Percentiles rank a stretch among this genome's conserved stretches.
Evolutionary conservation across 192 early-diverging fungal genomes (phyloP).

Genomic region (Linnemannia exigua): DNA sequence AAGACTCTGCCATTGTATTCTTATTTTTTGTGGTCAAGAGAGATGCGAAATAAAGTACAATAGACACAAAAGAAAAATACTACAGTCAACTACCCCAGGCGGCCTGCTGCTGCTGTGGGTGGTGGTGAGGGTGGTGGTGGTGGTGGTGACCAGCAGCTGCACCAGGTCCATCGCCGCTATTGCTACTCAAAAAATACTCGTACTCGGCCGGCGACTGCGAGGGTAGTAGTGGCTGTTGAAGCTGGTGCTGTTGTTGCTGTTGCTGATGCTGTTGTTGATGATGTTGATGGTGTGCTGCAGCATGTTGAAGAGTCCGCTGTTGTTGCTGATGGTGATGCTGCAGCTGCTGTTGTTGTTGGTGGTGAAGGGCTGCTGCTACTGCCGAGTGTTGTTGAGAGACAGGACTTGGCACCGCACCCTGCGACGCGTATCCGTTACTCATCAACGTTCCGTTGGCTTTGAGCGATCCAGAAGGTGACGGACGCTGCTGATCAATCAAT

Average conservation of each 20-base stretch:
- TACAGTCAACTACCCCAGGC: background rate
- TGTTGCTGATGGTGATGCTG: conserved; percentile 19
- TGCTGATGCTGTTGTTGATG: conserved; percentile 12
- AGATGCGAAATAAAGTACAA: background rate
- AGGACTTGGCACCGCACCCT: background rate
- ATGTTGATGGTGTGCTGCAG: background rate
- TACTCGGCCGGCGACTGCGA: conserved; percentile 29
- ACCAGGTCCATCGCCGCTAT: background rate
- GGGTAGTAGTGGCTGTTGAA: conserved; percentile 10
- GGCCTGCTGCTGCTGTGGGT: background rate
- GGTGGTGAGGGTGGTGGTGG: background rate
- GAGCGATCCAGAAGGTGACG: background rate
- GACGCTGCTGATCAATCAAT: background rate
- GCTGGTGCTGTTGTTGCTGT: conserved; percentile 5
- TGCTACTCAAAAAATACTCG: conserved; percentile 15
- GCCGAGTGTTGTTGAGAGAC: background rate
- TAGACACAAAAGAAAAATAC: background rate
- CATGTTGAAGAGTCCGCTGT: conserved; percentile 5
- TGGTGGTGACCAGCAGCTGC: background rate
- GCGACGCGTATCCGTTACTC: background rate
- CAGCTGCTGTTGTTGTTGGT: conserved; percentile 7
- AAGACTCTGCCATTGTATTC: background rate
- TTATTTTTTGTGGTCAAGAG: background rate
- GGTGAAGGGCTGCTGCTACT: background rate
- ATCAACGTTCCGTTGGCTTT: background rate